Evolutionary conservation across 768 basidiomycete species (phyloP).

Genomic region (Roridomyces roridus): DNA sequence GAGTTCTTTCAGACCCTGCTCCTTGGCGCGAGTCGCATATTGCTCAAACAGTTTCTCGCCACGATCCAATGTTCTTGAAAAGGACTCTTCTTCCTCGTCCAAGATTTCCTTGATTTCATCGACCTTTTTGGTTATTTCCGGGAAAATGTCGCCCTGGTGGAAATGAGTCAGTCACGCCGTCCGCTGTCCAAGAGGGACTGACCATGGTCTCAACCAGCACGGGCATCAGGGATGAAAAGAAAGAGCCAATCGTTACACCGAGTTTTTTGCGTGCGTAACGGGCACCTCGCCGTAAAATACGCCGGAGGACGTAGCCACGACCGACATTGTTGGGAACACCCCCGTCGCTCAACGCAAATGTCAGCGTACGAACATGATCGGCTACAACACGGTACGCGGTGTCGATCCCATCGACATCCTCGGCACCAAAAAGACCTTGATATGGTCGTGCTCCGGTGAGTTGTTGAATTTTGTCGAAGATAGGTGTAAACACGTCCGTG

Average conservation of each 20-base stretch:
- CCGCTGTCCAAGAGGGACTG: slow-evolving; percentile 12
- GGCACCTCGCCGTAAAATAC: slow-evolving; percentile 93
- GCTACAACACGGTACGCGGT: slow-evolving; percentile 98
- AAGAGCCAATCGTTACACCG: slow-evolving; percentile 88
- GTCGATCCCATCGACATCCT: slow-evolving; percentile 95
- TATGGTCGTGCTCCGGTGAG: slow-evolving; percentile 90
- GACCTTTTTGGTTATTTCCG: slow-evolving; percentile 85
- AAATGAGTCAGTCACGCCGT: neutral
- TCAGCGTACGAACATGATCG: slow-evolving; percentile 94
- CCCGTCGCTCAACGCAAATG: slow-evolving; percentile 95
- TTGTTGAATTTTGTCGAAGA: slow-evolving; percentile 87
- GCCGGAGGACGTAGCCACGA: slow-evolving; percentile 94
- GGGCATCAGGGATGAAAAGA: slow-evolving; percentile 93
- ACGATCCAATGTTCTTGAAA: slow-evolving; percentile 95
- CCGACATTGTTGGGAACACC: slow-evolving; percentile 97
- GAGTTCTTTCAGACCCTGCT: slow-evolving; percentile 68
- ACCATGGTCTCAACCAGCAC: slow-evolving; percentile 91
- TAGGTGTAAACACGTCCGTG: slow-evolving; percentile 92
- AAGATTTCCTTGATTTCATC: slow-evolving; percentile 93
- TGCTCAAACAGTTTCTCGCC: slow-evolving; percentile 96
- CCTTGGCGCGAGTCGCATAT: slow-evolving; percentile 73
- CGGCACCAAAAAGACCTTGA: slow-evolving; percentile 89
- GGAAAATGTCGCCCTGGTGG: slow-evolving; percentile 82
- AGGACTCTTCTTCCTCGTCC: slow-evolving; percentile 97
- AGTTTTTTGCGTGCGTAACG: slow-evolving; percentile 96